Evolutionary conservation across 2,329 filamentous ascomycete genomes (phyloP).

Genomic region (Xenosphaeropsis pyriputrescens): DNA sequence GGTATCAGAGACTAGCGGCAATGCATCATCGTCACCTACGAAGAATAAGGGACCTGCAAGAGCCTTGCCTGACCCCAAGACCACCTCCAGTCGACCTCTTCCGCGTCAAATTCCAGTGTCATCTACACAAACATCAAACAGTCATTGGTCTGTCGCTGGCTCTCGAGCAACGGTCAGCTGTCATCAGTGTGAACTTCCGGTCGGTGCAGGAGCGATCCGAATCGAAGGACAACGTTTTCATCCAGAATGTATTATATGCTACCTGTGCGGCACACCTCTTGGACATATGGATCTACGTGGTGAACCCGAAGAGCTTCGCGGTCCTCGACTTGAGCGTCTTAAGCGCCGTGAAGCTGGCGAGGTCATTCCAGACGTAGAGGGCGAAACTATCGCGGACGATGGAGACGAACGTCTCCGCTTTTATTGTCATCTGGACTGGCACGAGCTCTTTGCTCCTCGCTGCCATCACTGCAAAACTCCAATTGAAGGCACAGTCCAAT

Average conservation of each 20-base stretch:
- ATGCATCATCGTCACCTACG: slow-evolving; percentile 22
- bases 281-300: slow-evolving; percentile 95
- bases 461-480: slow-evolving; percentile 96
- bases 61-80: slow-evolving; percentile 23
- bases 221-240: slow-evolving; percentile 69
- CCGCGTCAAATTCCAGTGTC: slow-evolving; percentile 19
- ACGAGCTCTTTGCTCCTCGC: slow-evolving; percentile 81
- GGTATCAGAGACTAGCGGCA: slow-evolving; percentile 14
- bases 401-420: slow-evolving; percentile 66
- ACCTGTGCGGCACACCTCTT: slow-evolving; percentile 71
- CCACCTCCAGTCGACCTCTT: slow-evolving; percentile 8
- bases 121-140: slow-evolving; percentile 10
- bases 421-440: slow-evolving; percentile 98
- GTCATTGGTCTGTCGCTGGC: slow-evolving; percentile 42
- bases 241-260: slow-evolving; percentile 83
- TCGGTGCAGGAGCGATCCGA: slow-evolving; percentile 74
- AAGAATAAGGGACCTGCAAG: slow-evolving; percentile 12
- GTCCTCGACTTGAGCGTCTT: slow-evolving; percentile 62
- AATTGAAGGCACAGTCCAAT: slow-evolving; percentile 87
- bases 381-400: slow-evolving; percentile 52
- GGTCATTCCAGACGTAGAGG: slow-evolving; percentile 44
- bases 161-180: slow-evolving; percentile 56
- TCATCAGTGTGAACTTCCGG: slow-evolving; percentile 69
- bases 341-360: slow-evolving; percentile 44
- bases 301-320: slow-evolving; percentile 62